These are phyloP conservation scores for Huntiella abstrusa DNA, from an alignment of 2,329 filamentous ascomycete genomes.

Conservation along the genomic window DNA sequence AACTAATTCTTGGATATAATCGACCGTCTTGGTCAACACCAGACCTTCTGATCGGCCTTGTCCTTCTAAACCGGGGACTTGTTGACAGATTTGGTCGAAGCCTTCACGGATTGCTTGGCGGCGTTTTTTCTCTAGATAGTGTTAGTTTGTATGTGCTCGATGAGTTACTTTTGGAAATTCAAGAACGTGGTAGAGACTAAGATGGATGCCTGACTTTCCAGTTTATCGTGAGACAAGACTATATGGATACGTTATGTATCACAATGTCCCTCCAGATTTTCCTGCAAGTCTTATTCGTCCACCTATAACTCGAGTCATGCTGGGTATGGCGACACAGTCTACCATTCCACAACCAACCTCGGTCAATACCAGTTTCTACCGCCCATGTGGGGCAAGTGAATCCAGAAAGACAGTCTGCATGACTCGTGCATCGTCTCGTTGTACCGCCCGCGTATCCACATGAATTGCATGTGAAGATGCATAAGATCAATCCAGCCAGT, in stretches of 20 bases:
- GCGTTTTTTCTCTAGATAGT: slow-evolving; percentile 24
- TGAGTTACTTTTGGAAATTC: too few relatives aligned
- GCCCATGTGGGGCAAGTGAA: too few relatives aligned
- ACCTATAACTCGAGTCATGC: background rate
- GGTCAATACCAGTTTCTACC: background rate
- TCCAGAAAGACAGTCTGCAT: too few relatives aligned
- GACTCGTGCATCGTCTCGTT: too few relatives aligned
- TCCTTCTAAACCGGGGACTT: slow-evolving; percentile 67
- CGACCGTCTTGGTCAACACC: slow-evolving; percentile 55
- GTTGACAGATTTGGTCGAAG: slow-evolving; percentile 61
- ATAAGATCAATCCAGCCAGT: too few relatives aligned
- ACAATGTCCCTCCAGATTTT: too few relatives aligned
- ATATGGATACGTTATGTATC: too few relatives aligned
- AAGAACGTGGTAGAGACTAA: too few relatives aligned
- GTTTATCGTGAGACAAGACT: too few relatives aligned
- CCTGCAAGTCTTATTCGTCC: background rate
- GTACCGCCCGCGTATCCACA: too few relatives aligned
- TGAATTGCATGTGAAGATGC: too few relatives aligned
- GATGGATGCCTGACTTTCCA: background rate
- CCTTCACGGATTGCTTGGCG: slow-evolving; percentile 55
- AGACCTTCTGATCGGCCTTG: slow-evolving; percentile 71
- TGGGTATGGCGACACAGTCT: background rate
- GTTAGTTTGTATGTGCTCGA: slow-evolving; percentile 5
- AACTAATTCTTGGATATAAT: slow-evolving; percentile 43
- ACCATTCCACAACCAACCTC: background rate